A percentile compares a stretch with the other conserved stretches of the same genome.
These are phyloP conservation scores for Epichloe hybrida DNA, from an alignment of 2,329 filamentous ascomycete species.

Conservation along the genomic window DNA sequence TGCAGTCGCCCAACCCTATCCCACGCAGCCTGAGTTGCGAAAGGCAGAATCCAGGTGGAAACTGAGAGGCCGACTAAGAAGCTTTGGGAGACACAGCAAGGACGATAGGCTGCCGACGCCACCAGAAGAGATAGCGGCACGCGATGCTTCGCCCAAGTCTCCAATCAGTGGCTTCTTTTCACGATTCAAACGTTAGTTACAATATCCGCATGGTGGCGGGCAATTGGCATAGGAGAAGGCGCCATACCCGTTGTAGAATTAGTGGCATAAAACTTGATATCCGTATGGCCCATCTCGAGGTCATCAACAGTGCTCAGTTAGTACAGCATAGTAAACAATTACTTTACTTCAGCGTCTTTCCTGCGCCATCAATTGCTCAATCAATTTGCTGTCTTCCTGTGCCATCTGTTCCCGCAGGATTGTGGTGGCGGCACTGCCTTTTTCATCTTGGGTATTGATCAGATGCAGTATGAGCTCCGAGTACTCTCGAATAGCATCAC, in stretches of 20 bases:
- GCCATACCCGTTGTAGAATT: constrained; percentile 1
- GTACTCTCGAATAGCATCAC: constrained; percentile 48
- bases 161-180: constrained; percentile 27
- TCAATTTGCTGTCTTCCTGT: constrained; percentile 33
- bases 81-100: constrained; percentile 16
- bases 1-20: neutral
- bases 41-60: constrained; percentile 37
- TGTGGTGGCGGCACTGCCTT: constrained; percentile 20
- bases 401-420: constrained; percentile 31
- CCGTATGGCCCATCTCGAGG: neutral
- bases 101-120: constrained; percentile 13
- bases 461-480: constrained; percentile 41
- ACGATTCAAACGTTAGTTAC: constrained; percentile 28
- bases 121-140: constrained; percentile 7
- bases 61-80: constrained; percentile 28
- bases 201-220: neutral
- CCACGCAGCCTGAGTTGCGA: constrained; percentile 19
- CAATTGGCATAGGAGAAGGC: neutral
- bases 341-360: constrained; percentile 22
- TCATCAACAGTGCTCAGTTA: neutral
- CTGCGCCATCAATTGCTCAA: constrained; percentile 34
- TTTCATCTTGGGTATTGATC: constrained; percentile 21
- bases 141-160: constrained; percentile 15
- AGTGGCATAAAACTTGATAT: constrained; percentile 4
- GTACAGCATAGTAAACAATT: neutral